Conservation (phyloP, 768 basidiomycete genomes). For the Rhizopogon rudus region DNA sequence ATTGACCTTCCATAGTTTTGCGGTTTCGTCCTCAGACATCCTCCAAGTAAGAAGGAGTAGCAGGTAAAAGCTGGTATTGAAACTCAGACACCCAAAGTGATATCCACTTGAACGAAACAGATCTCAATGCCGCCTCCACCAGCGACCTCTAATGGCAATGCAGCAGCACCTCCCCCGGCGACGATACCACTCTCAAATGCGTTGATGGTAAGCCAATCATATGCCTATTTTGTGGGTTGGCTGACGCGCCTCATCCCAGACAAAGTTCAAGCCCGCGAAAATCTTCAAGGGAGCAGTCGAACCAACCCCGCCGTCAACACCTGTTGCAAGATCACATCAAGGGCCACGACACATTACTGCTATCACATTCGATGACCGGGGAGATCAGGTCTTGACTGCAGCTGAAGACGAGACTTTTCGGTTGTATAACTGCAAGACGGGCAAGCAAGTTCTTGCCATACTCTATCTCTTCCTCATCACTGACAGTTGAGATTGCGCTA, state of each 20-base stretch:
- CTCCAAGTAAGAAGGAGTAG: conserved; percentile 19
- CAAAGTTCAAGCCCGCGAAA: conserved; percentile 81
- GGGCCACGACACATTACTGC: conserved; percentile 78
- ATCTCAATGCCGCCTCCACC: conserved; percentile 34
- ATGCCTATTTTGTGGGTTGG: not conserved
- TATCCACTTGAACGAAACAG: not conserved
- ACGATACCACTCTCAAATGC: conserved; percentile 42
- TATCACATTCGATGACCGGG: conserved; percentile 86
- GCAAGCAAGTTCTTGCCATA: conserved; percentile 71
- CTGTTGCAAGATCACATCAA: conserved; percentile 32
- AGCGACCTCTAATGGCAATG: conserved; percentile 30
- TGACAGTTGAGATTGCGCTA: conserved; percentile 22
- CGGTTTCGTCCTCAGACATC: conserved; percentile 80
- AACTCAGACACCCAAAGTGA: conserved; percentile 46
- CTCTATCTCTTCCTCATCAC: conserved; percentile 11
- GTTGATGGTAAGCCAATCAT: conserved; percentile 41
- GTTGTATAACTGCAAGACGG: conserved; percentile 82
- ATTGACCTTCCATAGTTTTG: conserved; percentile 94
- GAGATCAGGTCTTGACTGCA: conserved; percentile 81
- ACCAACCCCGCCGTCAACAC: conserved; percentile 42
- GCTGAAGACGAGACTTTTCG: conserved; percentile 92
- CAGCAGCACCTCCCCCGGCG: conserved; percentile 21
- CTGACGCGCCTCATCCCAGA: conserved; percentile 31
- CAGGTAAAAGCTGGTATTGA: conserved; percentile 33
- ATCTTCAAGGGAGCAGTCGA: conserved; percentile 82